Base-by-base conservation (phyloP, 306 rosid genomes). In the Dalbergia oliveri region DNA sequence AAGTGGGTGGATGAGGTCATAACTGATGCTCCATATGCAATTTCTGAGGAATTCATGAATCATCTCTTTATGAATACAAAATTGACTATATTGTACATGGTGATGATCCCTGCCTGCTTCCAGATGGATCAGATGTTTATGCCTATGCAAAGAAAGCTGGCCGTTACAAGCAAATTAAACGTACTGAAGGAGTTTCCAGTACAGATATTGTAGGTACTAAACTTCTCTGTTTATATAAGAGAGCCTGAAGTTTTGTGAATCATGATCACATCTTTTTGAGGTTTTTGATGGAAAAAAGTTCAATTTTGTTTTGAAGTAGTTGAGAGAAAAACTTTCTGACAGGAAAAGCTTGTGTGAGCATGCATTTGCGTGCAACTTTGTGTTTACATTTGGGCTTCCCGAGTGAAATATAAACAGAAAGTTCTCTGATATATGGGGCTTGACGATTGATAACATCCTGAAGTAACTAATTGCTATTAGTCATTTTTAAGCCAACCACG, bases 1-100 rank as follows among this genome's bases (percentile, higher is more conserved):
- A 96, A 96, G 88, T 96, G 99, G 99, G 99, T 96, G 86, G 99
- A 96, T 85, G 93, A 93, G 79, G 99, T 96, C 85, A 96, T 96
- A 78, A 79, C 94, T 76, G 94, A 84, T 47, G 99, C 98, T 84
- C 99, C 99, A 11, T 96, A 96, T 86, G 99, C 86, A 79, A 93
- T 96, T 80, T 91, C 97, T 5, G 97, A 93, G 78, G 78, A 90
- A 66, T 96, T 96, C 88, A 90, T 96, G 98, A 76, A 89, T 77
- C 97, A 77, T 43, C 99, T 96, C 88, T 96, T 96, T 82, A 84
- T 80, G 98, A 96, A 82, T 86, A 96, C 88, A 96, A 91, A 78
- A 94, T 96, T 78, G 99, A 96, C 81, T 96, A 90, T 75, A 89
- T 96, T 82, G 90, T 96, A 78, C 99, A 96, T 37, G 99, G 99